Percentiles rank a stretch among this genome's conserved stretches.
Evolutionary conservation across 2,329 filamentous ascomycete genomes (phyloP).

Genomic region (Claviceps purpurea): DNA sequence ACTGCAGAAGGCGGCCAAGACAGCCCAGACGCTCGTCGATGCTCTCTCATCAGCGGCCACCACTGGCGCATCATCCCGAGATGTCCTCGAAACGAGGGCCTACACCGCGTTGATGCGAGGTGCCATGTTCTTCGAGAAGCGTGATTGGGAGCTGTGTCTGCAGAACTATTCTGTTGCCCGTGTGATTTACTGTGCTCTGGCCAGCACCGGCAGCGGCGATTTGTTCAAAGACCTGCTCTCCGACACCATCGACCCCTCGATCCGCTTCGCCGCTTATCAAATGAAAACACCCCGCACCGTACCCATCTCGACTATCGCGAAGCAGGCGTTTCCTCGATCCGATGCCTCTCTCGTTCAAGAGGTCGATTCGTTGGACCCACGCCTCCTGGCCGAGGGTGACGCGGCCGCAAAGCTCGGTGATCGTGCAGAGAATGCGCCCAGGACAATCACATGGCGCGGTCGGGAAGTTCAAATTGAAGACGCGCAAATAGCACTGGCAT

Average conservation of each 20-base stretch:
- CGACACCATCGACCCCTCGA: conserved; percentile 80
- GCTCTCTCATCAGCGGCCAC: conserved; percentile 49
- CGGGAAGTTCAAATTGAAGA: conserved; percentile 83
- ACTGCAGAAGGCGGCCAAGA: conserved; percentile 62
- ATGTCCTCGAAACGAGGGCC: conserved; percentile 74
- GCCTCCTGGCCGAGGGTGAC: conserved; percentile 44
- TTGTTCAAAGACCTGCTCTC: conserved; percentile 75
- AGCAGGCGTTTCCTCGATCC: conserved; percentile 60
- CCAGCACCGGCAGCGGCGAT: conserved; percentile 48
- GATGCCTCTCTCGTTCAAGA: conserved; percentile 48
- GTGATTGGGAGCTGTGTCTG: conserved; percentile 70
- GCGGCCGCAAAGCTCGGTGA: conserved; percentile 35
- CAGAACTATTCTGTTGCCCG: conserved; percentile 62
- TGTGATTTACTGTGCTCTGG: conserved; percentile 70
- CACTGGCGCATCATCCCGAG: conserved; percentile 54
- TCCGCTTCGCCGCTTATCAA: conserved; percentile 90
- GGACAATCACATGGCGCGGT: conserved; percentile 73
- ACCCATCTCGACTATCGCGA: conserved; percentile 65
- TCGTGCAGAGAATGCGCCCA: conserved; percentile 45
- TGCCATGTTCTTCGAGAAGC: conserved; percentile 73
- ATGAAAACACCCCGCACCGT: conserved; percentile 75
- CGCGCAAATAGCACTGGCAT: conserved; percentile 74
- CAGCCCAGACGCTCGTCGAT: conserved; percentile 53
- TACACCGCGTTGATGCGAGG: conserved; percentile 70
- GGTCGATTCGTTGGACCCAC: conserved; percentile 58